Evolutionary conservation across 768 basidiomycete species (phyloP).

Genomic region (Sistotremastrum niveocremeum): DNA sequence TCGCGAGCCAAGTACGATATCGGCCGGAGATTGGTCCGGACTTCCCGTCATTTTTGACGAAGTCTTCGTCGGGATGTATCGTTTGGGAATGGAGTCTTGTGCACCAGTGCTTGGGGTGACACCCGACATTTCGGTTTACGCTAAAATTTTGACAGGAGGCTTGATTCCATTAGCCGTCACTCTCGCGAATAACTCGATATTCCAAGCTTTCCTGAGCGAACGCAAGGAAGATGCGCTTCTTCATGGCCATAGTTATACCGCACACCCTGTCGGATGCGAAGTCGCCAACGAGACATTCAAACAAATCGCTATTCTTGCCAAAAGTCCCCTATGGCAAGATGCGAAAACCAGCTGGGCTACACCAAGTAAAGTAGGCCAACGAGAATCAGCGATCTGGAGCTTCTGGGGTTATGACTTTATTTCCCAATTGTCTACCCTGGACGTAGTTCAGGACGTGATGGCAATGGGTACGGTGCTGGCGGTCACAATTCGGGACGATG

Average conservation of each 20-base stretch:
- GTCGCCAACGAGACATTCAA: constrained; percentile 74
- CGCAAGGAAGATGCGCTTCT: constrained; percentile 76
- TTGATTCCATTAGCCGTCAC: constrained; percentile 79
- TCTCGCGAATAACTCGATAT: constrained; percentile 67
- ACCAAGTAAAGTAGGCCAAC: constrained; percentile 6
- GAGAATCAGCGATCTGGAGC: constrained; percentile 48
- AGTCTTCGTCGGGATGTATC: constrained; percentile 88
- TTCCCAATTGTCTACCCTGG: constrained; percentile 37
- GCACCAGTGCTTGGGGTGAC: constrained; percentile 50
- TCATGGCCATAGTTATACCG: constrained; percentile 94
- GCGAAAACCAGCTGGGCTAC: constrained; percentile 49
- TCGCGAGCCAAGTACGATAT: constrained; percentile 14
- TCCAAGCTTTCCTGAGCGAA: constrained; percentile 61
- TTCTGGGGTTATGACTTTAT: constrained; percentile 78
- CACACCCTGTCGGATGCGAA: constrained; percentile 85
- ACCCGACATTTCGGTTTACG: constrained; percentile 86
- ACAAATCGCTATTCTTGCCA: constrained; percentile 38
- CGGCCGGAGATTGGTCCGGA: constrained; percentile 35
- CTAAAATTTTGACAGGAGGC: constrained; percentile 90
- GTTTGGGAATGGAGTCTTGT: constrained; percentile 60
- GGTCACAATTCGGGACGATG: constrained; percentile 51
- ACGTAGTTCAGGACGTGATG: constrained; percentile 63
- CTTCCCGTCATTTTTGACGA: constrained; percentile 93
- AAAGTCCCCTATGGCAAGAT: constrained; percentile 40
- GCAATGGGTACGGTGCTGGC: constrained; percentile 75